Evolutionary conservation across 306 rosid species (phyloP), one percentile per base, ranked within the genome.

Genomic region (Prunus mongolica): DNA sequence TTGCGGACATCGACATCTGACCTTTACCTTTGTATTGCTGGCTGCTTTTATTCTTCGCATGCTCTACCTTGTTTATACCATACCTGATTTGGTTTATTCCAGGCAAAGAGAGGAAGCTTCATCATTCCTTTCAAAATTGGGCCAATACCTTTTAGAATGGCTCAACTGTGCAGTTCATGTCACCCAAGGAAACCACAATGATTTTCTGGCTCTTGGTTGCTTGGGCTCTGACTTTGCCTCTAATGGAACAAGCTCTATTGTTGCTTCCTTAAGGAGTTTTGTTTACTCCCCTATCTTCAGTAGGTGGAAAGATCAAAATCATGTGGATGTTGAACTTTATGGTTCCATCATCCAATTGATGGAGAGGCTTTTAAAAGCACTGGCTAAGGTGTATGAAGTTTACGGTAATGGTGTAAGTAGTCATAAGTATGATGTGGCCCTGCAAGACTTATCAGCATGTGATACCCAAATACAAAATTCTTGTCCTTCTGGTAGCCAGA

Each of bases 341-440:
- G 84, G 73, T 73, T 85, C 83, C 27, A 74, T 94, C 25, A 83
- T 85, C 69, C 82, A 79, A 69, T 85, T 86, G 34, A 81, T 87
- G 72, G 89, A 85, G 86, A 87, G 83, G 75, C 89, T 94, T 65
- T 76, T 94, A 87, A 75, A 84, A 52, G 89, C 88, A 74, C 82
- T 94, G 86, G 87, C 80, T 57, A 79, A 80, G 72, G 84, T 81
- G 15, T 94, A 91, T 81, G 86, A 84, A 82, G 86, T 84, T 79
- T 88, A 86, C 86, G 82, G 89, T 83, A 83, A 72, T 61, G 74
- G 80, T 82, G 58, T 69, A 79, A 60, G 45, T 50, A 82, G 84
- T 79, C 77, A 79, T 71, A 86, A 81, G 76, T 86, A 84, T 71
- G 89, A 83, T 70, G 72, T 66, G 71, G 52, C 55, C 67, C 65